Evolutionary conservation across 1,139 yeast species (phyloP).

Genomic region (Yamadazyma buinensis): DNA sequence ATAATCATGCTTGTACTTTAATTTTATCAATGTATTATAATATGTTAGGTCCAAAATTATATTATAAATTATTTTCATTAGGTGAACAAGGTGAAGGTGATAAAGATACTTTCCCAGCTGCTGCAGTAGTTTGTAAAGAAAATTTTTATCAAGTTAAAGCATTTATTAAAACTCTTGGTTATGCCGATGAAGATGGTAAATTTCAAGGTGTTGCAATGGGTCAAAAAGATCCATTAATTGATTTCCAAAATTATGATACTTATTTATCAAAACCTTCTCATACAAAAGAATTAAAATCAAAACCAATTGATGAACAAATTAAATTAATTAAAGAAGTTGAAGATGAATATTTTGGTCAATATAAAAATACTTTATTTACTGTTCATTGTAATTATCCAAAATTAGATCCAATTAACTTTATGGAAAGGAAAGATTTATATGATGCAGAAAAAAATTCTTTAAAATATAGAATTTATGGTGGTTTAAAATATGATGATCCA

Average conservation of each 20-base stretch:
- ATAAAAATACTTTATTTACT: conserved; percentile 22
- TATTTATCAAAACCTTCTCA: conserved; percentile 6
- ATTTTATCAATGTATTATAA: conserved; percentile 55
- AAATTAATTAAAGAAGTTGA: conserved; percentile 17
- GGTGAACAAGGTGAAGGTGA: conserved; percentile 69
- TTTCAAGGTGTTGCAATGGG: conserved; percentile 42
- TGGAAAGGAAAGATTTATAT: conserved; percentile 23
- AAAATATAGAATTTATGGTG: conserved; percentile 29
- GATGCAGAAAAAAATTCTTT: conserved; percentile 23
- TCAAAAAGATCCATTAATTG: conserved; percentile 33
- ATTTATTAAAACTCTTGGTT: conserved; percentile 30
- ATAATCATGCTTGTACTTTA: conserved; percentile 49
- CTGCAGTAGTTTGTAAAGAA: conserved; percentile 46
- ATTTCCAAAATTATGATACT: conserved; percentile 16
- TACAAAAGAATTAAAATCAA: conserved; percentile 4
- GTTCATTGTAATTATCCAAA: conserved; percentile 40
- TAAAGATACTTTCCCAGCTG: conserved; percentile 61
- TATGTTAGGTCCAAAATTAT: conserved; percentile 54
- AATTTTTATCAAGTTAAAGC: conserved; percentile 50
- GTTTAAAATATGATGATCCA: conserved; percentile 20
- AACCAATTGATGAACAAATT: conserved; percentile 19
- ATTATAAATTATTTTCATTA: conserved; percentile 53
- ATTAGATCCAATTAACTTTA: conserved; percentile 29
- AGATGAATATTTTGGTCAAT: conserved; percentile 15
- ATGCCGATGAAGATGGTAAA: conserved; percentile 18